A percentile compares a stretch with the other conserved stretches of the same genome.
phyloP scores from a whole-genome alignment of 176 grass and related monocot species.

The Rhynchospora breviuscula region DNA sequence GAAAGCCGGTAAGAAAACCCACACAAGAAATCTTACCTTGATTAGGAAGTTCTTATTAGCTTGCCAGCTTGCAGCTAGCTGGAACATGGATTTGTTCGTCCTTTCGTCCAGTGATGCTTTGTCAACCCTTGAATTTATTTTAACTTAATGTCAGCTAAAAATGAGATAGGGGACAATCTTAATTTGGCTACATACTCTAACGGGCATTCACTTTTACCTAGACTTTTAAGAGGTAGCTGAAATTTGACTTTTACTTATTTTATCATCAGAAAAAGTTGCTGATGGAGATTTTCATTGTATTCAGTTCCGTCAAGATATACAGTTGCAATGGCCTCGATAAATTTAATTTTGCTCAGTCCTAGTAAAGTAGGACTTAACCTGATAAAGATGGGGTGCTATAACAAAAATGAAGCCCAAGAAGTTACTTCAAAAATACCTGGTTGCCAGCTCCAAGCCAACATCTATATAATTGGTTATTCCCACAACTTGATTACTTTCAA shows the following conservation, averaged over 20 bases:
- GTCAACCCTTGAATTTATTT: conserved; percentile 44
- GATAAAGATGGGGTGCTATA: background rate
- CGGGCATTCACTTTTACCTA: background rate
- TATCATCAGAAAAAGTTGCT: background rate
- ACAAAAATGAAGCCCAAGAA: background rate
- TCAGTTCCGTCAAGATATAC: background rate
- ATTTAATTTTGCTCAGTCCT: background rate
- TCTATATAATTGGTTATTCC: conserved; percentile 98
- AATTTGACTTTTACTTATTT: conserved; percentile 11
- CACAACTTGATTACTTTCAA: conserved; percentile 84
- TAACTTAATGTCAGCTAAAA: conserved; percentile 9
- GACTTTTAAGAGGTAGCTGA: background rate
- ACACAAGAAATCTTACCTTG: conserved; percentile 41
- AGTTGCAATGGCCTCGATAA: background rate
- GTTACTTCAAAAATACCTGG: conserved; percentile 41
- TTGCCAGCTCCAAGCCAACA: conserved; percentile 73
- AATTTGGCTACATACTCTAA: background rate
- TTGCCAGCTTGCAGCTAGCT: conserved; percentile 92
- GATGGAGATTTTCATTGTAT: background rate
- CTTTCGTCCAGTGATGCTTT: conserved; percentile 39
- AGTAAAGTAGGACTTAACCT: background rate
- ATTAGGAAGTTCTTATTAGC: conserved; percentile 92
- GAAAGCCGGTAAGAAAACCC: background rate
- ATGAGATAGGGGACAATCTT: background rate
- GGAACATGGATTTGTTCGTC: conserved; percentile 49